phyloP scores from a whole-genome alignment of 2,329 filamentous ascomycete species.

The Pseudogymnoascus sp. region DNA sequence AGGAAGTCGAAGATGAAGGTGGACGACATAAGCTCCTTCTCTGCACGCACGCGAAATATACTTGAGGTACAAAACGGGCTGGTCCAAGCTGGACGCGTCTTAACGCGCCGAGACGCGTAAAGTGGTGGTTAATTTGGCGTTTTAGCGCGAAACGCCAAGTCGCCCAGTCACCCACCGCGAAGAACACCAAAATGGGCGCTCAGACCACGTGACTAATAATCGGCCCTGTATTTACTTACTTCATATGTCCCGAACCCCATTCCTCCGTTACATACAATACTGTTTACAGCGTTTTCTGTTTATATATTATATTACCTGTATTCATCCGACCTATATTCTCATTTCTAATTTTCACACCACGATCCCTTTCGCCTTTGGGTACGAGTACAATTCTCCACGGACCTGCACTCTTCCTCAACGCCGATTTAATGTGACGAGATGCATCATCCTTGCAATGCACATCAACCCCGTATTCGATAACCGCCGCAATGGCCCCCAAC shows the following conservation, averaged over 20 bases:
- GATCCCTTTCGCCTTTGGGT: not conserved
- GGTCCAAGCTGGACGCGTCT: not conserved
- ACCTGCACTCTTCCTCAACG: not conserved
- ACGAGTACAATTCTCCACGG: not conserved
- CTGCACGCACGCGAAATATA: not conserved
- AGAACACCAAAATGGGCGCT: not conserved
- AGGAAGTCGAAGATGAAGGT: conserved; percentile 2
- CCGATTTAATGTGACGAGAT: not conserved
- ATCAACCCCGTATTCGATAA: conserved; percentile 3
- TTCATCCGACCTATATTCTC: not conserved
- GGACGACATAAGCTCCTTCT: not conserved
- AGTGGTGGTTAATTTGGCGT: not conserved
- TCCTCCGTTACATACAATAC: not conserved
- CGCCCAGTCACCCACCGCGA: not conserved
- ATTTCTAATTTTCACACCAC: not conserved
- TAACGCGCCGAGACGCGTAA: conserved; percentile 6
- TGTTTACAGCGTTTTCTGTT: not conserved
- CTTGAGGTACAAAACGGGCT: not conserved
- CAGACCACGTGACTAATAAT: not conserved
- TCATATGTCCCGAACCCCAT: not conserved
- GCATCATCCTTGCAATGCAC: conserved; percentile 3
- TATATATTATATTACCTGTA: not conserved
- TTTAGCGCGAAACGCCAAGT: conserved; percentile 6
- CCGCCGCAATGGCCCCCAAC: conserved; percentile 2
- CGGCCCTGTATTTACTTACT: not conserved